Percentiles rank a stretch among this genome's conserved stretches.
Evolutionary conservation across 2,329 filamentous ascomycete genomes (phyloP).

Genomic region (Cadophora sp.): DNA sequence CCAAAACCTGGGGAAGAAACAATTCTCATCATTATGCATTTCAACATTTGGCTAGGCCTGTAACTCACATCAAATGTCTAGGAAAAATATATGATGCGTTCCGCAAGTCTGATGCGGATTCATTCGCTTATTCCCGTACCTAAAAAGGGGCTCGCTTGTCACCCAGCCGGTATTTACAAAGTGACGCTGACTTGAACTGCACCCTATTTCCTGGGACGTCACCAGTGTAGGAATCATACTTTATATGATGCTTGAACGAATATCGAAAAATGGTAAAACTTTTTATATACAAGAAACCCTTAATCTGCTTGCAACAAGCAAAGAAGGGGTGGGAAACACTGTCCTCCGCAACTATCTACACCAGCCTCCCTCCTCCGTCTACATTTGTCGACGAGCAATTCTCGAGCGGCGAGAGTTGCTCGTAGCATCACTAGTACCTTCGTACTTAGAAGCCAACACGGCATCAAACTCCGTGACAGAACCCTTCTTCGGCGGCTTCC

Average conservation of each 20-base stretch:
- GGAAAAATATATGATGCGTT: no score
- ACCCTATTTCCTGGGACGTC: no score
- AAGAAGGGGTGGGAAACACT: background rate
- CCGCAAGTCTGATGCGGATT: no score
- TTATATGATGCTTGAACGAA: background rate
- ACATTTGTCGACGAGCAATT: background rate
- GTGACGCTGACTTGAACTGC: background rate
- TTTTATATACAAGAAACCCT: no score
- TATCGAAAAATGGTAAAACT: no score
- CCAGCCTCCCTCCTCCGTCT: background rate
- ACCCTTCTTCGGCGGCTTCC: background rate
- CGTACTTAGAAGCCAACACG: constrained; percentile 1
- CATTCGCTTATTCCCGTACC: background rate
- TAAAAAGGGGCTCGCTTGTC: background rate
- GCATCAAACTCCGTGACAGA: background rate
- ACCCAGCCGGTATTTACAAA: background rate
- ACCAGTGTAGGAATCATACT: no score
- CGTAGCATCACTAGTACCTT: background rate
- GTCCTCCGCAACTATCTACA: no score
- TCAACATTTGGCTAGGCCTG: no score
- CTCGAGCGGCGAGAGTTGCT: background rate
- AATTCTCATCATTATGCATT: no score
- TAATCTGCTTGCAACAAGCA: no score
- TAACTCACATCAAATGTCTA: no score
- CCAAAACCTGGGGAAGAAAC: no score